Base-by-base conservation (phyloP, 2,329 filamentous ascomycete species). In the Botrytis galanthina region DNA sequence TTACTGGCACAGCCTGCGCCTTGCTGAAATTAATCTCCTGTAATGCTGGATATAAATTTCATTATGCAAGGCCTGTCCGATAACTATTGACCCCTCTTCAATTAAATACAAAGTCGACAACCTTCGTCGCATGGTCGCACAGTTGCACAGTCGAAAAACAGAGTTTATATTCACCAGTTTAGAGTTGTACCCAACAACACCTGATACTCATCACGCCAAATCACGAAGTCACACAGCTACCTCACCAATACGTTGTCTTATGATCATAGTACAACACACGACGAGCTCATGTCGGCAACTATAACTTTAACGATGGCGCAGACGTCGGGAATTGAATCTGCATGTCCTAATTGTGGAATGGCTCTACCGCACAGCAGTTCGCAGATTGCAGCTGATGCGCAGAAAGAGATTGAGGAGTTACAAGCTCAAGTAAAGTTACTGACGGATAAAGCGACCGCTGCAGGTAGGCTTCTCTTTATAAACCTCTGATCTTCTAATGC, bases 401-500 rank as follows among this genome's bases (percentile, higher is more conserved):
- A 90, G 80, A 84, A 86, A 75, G 86, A 89, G 79, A 91, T 93
- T 78, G 83, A 86, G 75, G 91, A 94, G 78, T 86, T 95, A 62
- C 89, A 94, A 82, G 86, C 87, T 51, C 92, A 94, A 79, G 89
- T 95, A 71, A 86, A 87, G 73, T 82, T 90, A 71, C 86, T 95
- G 74, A 93, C 90, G 81, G 86, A 92, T 77, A 93, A 93, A 82
- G 91, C 91, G 73, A 87, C 90, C 4, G 88, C 89, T 74, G 86
- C 87, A 75, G 86, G 87, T 88, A 82, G 71, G 85, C 81, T 42
- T 32, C 16, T 26, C 32, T 39, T 67, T 54, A 18, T 59, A 18
- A 61, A 29, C 37, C 14, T 18, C 39, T 51, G 57, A 70, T 26
- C 12, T 51, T 59, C 60, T 54, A 18, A 73, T 42, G 37, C 70